These are phyloP conservation scores for Cercophora scortea DNA, from an alignment of 495 filamentous ascomycete genomes.

Conservation along the genomic window DNA sequence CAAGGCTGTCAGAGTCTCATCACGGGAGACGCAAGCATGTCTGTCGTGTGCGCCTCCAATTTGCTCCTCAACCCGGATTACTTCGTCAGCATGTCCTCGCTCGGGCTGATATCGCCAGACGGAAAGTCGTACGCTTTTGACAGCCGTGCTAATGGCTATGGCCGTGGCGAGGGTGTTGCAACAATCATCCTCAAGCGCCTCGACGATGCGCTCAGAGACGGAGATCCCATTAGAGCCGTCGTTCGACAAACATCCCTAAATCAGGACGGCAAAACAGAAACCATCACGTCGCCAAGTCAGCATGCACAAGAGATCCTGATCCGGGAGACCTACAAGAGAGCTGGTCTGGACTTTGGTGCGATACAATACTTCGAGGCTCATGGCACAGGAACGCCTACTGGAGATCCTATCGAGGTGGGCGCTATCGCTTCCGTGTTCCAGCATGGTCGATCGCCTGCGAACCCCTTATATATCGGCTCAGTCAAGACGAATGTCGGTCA, in stretches of 20 bases:
- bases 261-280: conserved; percentile 39
- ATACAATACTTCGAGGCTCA: conserved; percentile 25
- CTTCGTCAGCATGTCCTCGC: conserved; percentile 1
- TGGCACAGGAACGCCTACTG: conserved; percentile 21
- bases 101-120: conserved; percentile 1
- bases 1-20: conserved; percentile 40
- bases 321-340: conserved; percentile 24
- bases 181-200: conserved; percentile 42
- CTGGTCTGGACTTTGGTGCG: conserved; percentile 22
- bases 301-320: conserved; percentile 38
- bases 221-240: conserved; percentile 45
- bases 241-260: conserved; percentile 32
- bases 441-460: background rate
- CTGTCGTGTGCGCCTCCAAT: conserved; percentile 31
- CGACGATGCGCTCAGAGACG: conserved; percentile 35
- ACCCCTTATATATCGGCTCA: conserved; percentile 26
- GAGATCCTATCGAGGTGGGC: conserved; percentile 33
- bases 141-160: conserved; percentile 25
- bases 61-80: conserved; percentile 18
- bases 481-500: conserved; percentile 54
- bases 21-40: conserved; percentile 22
- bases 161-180: conserved; percentile 27
- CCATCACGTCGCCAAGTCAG: conserved; percentile 40
- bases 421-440: conserved; percentile 39
- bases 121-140: conserved; percentile 22